A percentile compares a stretch with the other conserved stretches of the same genome.
phyloP scores from a whole-genome alignment of 2,329 filamentous ascomycete genomes.

The Eurotiales sp. region DNA sequence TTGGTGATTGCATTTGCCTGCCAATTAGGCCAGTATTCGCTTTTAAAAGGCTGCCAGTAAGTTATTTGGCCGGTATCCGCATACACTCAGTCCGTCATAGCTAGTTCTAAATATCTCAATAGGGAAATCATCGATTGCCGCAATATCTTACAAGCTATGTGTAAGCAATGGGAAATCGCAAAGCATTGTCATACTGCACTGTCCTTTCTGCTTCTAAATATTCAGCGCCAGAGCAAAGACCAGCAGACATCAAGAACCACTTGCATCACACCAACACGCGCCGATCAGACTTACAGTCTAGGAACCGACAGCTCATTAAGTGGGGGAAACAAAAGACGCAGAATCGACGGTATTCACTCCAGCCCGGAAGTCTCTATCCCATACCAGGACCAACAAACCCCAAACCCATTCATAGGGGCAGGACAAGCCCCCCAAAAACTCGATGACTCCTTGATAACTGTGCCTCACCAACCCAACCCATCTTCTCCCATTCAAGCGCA shows the following conservation, averaged over 20 bases:
- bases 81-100: background rate
- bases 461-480: too few species aligned
- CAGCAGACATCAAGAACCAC: constrained; percentile 2
- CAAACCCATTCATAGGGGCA: background rate
- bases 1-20: constrained; percentile 41
- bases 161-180: constrained; percentile 37
- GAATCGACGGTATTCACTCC: background rate
- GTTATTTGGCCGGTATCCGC: constrained; percentile 12
- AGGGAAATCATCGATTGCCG: constrained; percentile 36
- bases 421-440: background rate
- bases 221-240: constrained; percentile 19
- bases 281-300: background rate
- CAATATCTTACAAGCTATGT: constrained; percentile 32
- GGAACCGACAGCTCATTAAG: background rate
- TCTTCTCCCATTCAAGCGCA: too few species aligned
- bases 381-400: background rate
- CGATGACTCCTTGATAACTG: too few species aligned
- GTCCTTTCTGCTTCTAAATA: constrained; percentile 30
- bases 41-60: constrained; percentile 31
- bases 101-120: background rate
- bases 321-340: constrained; percentile 6
- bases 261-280: background rate
- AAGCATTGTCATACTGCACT: constrained; percentile 37
- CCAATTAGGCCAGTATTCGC: constrained; percentile 37
- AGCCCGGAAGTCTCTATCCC: background rate